Evolutionary conservation across 208 protist genomes (phyloP).

Genomic region (Trypanosoma theileri): DNA sequence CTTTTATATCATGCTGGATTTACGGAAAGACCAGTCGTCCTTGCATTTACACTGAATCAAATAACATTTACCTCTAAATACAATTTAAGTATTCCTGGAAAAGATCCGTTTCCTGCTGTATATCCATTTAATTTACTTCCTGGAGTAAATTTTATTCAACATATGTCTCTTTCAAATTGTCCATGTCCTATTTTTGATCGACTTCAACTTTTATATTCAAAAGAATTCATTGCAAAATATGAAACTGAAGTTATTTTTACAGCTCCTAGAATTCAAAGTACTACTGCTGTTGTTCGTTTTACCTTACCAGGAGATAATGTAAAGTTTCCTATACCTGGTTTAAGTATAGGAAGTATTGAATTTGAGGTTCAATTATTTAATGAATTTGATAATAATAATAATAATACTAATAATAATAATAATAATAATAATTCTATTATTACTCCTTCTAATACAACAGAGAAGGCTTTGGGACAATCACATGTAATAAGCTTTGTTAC

Average conservation of each 20-base stretch:
- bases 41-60: conserved; percentile 78
- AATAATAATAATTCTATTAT: too few relatives aligned
- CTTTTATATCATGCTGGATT: conserved; percentile 56
- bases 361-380: conserved; percentile 54
- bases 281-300: conserved; percentile 51
- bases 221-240: conserved; percentile 36
- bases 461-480: neutral
- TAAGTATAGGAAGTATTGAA: conserved; percentile 58
- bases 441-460: neutral
- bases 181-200: conserved; percentile 57
- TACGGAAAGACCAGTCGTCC: conserved; percentile 30
- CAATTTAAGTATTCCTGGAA: conserved; percentile 43
- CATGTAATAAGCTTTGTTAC: conserved; percentile 32
- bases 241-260: conserved; percentile 51
- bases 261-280: conserved; percentile 27
- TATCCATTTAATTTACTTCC: conserved; percentile 57
- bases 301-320: conserved; percentile 55
- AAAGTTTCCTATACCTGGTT: conserved; percentile 38
- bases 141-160: conserved; percentile 80
- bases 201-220: conserved; percentile 46
- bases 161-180: conserved; percentile 43
- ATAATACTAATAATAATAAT: too few relatives aligned
- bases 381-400: conserved; percentile 3
- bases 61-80: conserved; percentile 63
- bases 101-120: conserved; percentile 32